These are phyloP conservation scores for Monascus purpureus DNA, from an alignment of 495 filamentous ascomycete genomes.

Conservation along the genomic window DNA sequence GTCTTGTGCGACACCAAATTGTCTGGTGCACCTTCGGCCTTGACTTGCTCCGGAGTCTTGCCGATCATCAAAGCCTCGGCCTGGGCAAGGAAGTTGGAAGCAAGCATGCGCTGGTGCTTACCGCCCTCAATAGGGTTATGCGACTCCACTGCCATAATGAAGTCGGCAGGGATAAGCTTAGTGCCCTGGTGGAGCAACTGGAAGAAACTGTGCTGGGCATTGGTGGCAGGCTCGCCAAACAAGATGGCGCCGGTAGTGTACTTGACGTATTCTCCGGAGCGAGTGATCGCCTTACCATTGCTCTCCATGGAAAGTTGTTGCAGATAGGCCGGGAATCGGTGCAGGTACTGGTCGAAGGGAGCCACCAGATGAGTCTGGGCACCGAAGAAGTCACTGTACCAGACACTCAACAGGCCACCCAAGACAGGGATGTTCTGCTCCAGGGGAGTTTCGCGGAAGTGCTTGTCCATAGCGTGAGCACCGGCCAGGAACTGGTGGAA, in stretches of 20 bases:
- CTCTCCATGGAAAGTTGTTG: constrained; percentile 99
- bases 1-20: constrained; percentile 93
- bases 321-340: constrained; percentile 97
- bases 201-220: constrained; percentile 99
- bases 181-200: constrained; percentile 98
- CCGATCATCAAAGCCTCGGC: constrained; percentile 97
- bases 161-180: constrained; percentile 96
- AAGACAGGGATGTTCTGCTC: constrained; percentile 91
- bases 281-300: constrained; percentile 95
- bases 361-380: constrained; percentile 95
- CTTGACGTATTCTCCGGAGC: constrained; percentile 78
- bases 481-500: constrained; percentile 94
- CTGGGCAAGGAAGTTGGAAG: constrained; percentile 97
- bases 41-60: constrained; percentile 82
- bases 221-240: constrained; percentile 96
- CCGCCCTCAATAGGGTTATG: constrained; percentile 90
- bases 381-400: constrained; percentile 97
- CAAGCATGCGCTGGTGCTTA: constrained; percentile 96
- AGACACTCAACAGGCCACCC: constrained; percentile 86
- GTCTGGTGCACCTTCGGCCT: constrained; percentile 73
- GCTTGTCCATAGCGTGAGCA: constrained; percentile 95
- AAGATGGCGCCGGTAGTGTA: constrained; percentile 93
- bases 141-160: constrained; percentile 87
- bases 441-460: constrained; percentile 82
- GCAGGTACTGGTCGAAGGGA: constrained; percentile 97